Evolutionary conservation across 352 stramenopile species (phyloP).

Genomic region (Elongisporangium anandrum): DNA sequence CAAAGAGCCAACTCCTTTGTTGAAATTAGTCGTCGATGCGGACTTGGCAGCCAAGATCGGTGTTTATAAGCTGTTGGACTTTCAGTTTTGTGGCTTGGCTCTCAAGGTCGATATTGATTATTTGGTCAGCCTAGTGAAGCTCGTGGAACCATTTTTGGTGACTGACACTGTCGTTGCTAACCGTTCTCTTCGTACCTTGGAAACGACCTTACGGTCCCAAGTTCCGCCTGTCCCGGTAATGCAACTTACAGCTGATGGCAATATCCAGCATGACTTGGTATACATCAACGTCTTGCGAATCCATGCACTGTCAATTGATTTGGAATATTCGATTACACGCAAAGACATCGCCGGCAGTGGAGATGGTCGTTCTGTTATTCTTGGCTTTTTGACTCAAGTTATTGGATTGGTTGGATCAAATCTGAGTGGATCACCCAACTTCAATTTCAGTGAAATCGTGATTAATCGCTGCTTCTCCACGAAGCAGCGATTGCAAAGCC

Average conservation of each 20-base stretch:
- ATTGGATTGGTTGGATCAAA: conserved; percentile 83
- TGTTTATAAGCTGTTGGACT: conserved; percentile 81
- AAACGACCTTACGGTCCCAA: conserved; percentile 50
- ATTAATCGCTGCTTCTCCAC: conserved; percentile 83
- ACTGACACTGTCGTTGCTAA: conserved; percentile 60
- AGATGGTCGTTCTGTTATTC: conserved; percentile 67
- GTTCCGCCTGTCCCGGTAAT: conserved; percentile 57
- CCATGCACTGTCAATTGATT: conserved; percentile 58
- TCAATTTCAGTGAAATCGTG: conserved; percentile 84
- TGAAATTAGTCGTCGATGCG: conserved; percentile 73
- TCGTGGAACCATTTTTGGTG: conserved; percentile 75
- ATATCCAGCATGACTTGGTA: conserved; percentile 70
- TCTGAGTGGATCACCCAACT: conserved; percentile 74
- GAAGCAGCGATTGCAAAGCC: conserved; percentile 68
- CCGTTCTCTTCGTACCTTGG: conserved; percentile 53
- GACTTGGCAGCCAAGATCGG: conserved; percentile 70
- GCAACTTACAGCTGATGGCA: conserved; percentile 52
- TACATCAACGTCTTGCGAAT: conserved; percentile 84
- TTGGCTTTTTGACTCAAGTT: conserved; percentile 75
- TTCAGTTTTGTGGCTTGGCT: conserved; percentile 58
- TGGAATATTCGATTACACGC: conserved; percentile 83
- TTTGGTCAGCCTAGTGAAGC: conserved; percentile 72
- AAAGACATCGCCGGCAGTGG: conserved; percentile 74
- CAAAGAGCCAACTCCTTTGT: conserved; percentile 51
- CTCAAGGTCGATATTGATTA: conserved; percentile 87